Evolutionary conservation across 2,329 filamentous ascomycete species (phyloP), one percentile per base, ranked within the genome.

Genomic region (Epichloe elymi): DNA sequence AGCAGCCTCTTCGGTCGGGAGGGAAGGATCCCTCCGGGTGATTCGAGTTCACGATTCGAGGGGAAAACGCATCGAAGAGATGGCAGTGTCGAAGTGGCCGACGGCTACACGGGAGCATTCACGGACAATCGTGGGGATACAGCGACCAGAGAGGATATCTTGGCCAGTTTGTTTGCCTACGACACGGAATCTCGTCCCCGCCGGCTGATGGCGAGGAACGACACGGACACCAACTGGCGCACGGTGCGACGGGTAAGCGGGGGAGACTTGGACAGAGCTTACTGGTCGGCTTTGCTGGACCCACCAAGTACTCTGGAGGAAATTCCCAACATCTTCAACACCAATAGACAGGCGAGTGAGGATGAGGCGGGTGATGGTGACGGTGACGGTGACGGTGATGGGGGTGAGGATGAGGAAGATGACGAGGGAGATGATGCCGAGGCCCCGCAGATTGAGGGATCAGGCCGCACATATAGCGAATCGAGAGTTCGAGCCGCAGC

Each of bases 1-100:
- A 90, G 86, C 62, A 80, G 80, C 56, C 68, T 80, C 46, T 89
- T 89, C 55, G 86, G 85, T 1, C 80, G 87, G 42, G 83, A 87
- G 54, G 83, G 83, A 1, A 73, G 76, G 51, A 81, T 87, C 17
- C 82, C 85, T 2, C 67, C 74, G 0, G 80, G 78, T 14, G 82
- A 87, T 52, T 68, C 73, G 33, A 74, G 74, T 50, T 56, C 65
- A 37, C 73, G 68, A 11, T 76, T 81, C 46, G 78, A 86, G 57
- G 57, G 85, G 51, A 89, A 90, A 62, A 70, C 74, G n/a, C 70
- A 74, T 42, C 75, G 78, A 48, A 65, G 69, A 4, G 78, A 83
- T 54, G 85, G 85, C 1, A 82, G 85, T 46, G 70, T 85, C 51
- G 73, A 82, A 41, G 69, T 90, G 14, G 68, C 74, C 1, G 78